These are phyloP conservation scores for Zoysia matrella DNA, from an alignment of 202 grass and related monocot genomes.

Conservation along the genomic window DNA sequence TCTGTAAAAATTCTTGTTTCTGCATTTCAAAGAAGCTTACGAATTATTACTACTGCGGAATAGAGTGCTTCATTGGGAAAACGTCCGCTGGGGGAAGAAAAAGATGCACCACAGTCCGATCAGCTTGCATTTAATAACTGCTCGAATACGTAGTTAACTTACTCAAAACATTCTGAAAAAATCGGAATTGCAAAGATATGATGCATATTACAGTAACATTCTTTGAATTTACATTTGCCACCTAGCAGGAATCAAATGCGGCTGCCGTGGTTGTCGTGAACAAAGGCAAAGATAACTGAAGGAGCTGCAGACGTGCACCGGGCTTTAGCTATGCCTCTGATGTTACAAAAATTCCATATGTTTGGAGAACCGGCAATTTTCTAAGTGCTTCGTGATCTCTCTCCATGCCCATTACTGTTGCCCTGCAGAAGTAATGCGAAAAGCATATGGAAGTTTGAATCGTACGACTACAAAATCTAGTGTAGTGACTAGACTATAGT, in stretches of 20 bases:
- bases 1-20: too few relatives aligned
- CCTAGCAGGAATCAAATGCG: not conserved
- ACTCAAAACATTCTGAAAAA: not conserved
- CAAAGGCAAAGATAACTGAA: not conserved
- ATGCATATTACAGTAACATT: not conserved
- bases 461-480: not conserved
- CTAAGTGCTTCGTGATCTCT: constrained; percentile 9
- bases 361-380: not conserved
- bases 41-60: not conserved
- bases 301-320: not conserved
- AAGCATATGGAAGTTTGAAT: not conserved
- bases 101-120: not conserved
- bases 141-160: not conserved
- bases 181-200: not conserved
- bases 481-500: too few relatives aligned
- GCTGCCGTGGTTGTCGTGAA: not conserved
- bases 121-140: not conserved
- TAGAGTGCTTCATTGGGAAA: not conserved
- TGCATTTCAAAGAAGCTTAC: too few relatives aligned
- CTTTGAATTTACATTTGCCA: not conserved
- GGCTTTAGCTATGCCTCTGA: constrained; percentile 5
- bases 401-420: constrained; percentile 32
- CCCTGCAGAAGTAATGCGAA: constrained; percentile 24
- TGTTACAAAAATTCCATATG: not conserved
- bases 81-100: not conserved